Percentiles rank a stretch among this genome's conserved stretches.
phyloP scores from a whole-genome alignment of 2,329 filamentous ascomycete species.

The Tolypocladium capitatum region DNA sequence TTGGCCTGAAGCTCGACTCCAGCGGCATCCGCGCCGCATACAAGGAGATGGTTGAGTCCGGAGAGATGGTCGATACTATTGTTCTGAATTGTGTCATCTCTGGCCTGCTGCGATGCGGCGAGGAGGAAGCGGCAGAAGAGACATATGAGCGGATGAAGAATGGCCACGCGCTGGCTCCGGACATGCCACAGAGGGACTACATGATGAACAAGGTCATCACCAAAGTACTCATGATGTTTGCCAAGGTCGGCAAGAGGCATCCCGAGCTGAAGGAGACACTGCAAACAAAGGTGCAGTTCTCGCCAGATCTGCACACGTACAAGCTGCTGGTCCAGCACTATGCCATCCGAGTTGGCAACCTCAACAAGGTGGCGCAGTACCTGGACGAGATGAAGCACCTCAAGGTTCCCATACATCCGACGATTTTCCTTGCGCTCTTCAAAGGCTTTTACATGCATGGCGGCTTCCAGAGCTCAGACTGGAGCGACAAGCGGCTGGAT shows the following conservation, averaged over 20 bases:
- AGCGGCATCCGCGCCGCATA: constrained; percentile 66
- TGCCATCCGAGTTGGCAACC: constrained; percentile 52
- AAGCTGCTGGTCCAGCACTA: constrained; percentile 67
- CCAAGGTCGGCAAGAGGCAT: constrained; percentile 38
- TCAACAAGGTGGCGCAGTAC: constrained; percentile 56
- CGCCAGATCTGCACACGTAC: constrained; percentile 68
- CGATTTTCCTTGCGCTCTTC: constrained; percentile 70
- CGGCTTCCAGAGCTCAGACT: constrained; percentile 47
- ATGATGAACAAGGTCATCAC: constrained; percentile 36
- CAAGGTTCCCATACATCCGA: constrained; percentile 55
- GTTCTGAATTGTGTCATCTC: constrained; percentile 79
- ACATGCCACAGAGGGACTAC: constrained; percentile 32
- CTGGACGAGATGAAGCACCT: constrained; percentile 69
- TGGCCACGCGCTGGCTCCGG: constrained; percentile 28
- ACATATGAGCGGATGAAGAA: constrained; percentile 77
- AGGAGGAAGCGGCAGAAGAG: constrained; percentile 62
- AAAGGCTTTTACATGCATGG: constrained; percentile 71
- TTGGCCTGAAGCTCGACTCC: constrained; percentile 62
- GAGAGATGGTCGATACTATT: constrained; percentile 78
- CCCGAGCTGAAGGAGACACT: constrained; percentile 37
- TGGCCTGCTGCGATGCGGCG: constrained; percentile 62
- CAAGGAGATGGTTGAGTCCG: constrained; percentile 65
- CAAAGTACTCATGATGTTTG: constrained; percentile 44
- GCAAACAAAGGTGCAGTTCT: constrained; percentile 52
- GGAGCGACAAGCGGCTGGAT: constrained; percentile 58